Evolutionary conservation across 2,329 filamentous ascomycete species (phyloP).

Genomic region (Colletotrichum sp.): DNA sequence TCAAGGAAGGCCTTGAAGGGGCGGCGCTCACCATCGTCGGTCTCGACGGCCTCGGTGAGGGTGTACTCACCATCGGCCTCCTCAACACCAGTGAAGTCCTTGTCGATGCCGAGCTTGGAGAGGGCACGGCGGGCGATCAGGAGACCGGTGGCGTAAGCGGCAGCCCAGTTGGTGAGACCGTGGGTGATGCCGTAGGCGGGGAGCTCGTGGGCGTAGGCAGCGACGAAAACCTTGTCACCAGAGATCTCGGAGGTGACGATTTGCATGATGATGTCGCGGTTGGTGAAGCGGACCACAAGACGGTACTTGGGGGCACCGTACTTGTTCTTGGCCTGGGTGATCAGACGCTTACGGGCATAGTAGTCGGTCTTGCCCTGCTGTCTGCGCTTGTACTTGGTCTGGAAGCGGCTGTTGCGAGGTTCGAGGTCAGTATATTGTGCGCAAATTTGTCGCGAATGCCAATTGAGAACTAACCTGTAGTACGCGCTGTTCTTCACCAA

Average conservation of each 20-base stretch:
- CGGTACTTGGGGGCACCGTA: slow-evolving; percentile 99
- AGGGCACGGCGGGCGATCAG: slow-evolving; percentile 96
- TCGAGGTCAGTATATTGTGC: background rate
- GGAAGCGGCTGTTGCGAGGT: slow-evolving; percentile 76
- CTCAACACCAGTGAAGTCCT: slow-evolving; percentile 94
- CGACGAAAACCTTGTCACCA: slow-evolving; percentile 94
- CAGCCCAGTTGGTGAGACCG: slow-evolving; percentile 99
- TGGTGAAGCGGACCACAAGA: slow-evolving; percentile 98
- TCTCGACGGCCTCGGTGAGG: slow-evolving; percentile 93
- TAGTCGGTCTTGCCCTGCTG: slow-evolving; percentile 98
- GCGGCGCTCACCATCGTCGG: slow-evolving; percentile 89
- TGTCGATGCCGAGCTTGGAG: slow-evolving; percentile 94
- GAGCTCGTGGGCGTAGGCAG: slow-evolving; percentile 97
- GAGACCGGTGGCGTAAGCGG: slow-evolving; percentile 95
- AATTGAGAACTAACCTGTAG: slow-evolving; percentile 80
- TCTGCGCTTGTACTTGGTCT: slow-evolving; percentile 99
- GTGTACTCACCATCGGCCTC: slow-evolving; percentile 96
- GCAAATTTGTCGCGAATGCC: background rate
- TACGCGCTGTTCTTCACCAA: slow-evolving; percentile 97
- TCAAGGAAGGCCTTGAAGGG: slow-evolving; percentile 99
- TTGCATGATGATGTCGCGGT: slow-evolving; percentile 99
- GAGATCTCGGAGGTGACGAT: slow-evolving; percentile 95
- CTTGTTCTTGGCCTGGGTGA: slow-evolving; percentile 99
- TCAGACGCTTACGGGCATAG: slow-evolving; percentile 99
- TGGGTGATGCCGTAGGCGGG: slow-evolving; percentile 97